These are phyloP conservation scores for Papiliotrema terrestris DNA, from an alignment of 1,284 basidiomycete species.

Conservation along the genomic window DNA sequence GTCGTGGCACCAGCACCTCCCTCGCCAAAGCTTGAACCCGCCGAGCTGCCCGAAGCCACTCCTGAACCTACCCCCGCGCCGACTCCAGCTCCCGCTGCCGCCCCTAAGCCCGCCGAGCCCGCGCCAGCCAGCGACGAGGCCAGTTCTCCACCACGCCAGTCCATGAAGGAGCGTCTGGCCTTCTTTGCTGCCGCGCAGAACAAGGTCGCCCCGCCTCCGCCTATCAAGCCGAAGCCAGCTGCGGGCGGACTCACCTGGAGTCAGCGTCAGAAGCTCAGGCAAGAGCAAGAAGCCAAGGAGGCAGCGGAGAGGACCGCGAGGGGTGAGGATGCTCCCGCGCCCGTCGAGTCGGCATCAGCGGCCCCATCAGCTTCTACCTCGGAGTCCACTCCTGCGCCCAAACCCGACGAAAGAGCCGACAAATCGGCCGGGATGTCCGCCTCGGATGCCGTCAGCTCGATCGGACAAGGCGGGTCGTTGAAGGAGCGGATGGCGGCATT, in stretches of 20 bases:
- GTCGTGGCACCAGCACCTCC: slow-evolving; percentile 18
- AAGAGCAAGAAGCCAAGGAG: slow-evolving; percentile 47
- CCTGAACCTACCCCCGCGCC: slow-evolving; percentile 49
- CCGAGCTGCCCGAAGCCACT: slow-evolving; percentile 29
- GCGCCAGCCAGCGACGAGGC: slow-evolving; percentile 10
- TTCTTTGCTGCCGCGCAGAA: slow-evolving; percentile 45
- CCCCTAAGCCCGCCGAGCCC: slow-evolving; percentile 8
- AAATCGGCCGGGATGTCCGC: slow-evolving; percentile 61
- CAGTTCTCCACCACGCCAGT: slow-evolving; percentile 19
- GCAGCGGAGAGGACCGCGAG: slow-evolving; percentile 23
- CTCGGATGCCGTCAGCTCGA: slow-evolving; percentile 76
- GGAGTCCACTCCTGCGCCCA: slow-evolving; percentile 3
- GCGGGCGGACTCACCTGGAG: slow-evolving; percentile 54
- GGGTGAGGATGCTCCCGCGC: slow-evolving; percentile 9
- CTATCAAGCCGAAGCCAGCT: slow-evolving; percentile 61
- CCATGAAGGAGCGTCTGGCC: slow-evolving; percentile 50
- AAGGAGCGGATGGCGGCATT: slow-evolving; percentile 91
- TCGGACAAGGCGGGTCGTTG: slow-evolving; percentile 63
- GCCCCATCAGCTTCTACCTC: slow-evolving; percentile 12
- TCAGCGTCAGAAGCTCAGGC: slow-evolving; percentile 47
- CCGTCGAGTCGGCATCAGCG: slow-evolving; percentile 14
- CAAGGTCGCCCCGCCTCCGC: slow-evolving; percentile 53
- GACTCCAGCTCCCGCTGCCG: slow-evolving; percentile 6
- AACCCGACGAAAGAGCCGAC: slow-evolving; percentile 9
- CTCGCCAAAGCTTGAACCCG: slow-evolving; percentile 20